Percentiles rank a stretch among this genome's conserved stretches.
Evolutionary conservation across 169 alveolate species (phyloP).

Genomic region (Plasmodium malariae): DNA sequence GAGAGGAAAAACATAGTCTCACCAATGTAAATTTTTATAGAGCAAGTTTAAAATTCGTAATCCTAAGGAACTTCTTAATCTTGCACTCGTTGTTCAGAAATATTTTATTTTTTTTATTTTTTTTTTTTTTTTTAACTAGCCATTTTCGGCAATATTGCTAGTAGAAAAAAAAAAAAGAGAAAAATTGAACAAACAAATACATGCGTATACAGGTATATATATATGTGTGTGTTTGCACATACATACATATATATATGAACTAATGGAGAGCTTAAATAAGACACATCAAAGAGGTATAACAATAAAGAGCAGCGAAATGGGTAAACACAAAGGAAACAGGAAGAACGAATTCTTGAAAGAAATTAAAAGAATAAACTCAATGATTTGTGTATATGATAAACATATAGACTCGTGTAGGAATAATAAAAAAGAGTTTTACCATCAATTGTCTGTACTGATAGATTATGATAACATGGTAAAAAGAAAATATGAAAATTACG

Average conservation of each 20-base stretch:
- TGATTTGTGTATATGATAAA: background rate
- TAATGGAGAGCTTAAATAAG: too few species aligned
- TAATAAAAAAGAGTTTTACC: background rate
- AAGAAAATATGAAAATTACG: background rate
- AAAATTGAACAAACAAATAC: background rate
- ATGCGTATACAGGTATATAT: background rate
- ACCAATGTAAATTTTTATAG: too few species aligned
- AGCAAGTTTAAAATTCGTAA: too few species aligned
- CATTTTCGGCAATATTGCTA: too few species aligned
- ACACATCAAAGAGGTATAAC: too few species aligned
- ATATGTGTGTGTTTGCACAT: background rate
- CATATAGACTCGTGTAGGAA: background rate
- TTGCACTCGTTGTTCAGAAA: too few species aligned
- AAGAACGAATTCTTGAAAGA: background rate
- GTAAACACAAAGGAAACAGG: background rate
- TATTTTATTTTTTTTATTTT: too few species aligned
- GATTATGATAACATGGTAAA: background rate
- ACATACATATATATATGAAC: too few species aligned
- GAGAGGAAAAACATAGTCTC: too few species aligned
- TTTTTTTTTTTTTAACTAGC: too few species aligned
- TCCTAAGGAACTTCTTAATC: too few species aligned
- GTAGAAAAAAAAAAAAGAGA: background rate
- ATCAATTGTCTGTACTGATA: background rate
- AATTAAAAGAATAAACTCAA: background rate
- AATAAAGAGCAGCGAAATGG: background rate